Evolutionary conservation across 805 yeast genomes (phyloP).

Genomic region (Ogataea nakhonphanomensis): DNA sequence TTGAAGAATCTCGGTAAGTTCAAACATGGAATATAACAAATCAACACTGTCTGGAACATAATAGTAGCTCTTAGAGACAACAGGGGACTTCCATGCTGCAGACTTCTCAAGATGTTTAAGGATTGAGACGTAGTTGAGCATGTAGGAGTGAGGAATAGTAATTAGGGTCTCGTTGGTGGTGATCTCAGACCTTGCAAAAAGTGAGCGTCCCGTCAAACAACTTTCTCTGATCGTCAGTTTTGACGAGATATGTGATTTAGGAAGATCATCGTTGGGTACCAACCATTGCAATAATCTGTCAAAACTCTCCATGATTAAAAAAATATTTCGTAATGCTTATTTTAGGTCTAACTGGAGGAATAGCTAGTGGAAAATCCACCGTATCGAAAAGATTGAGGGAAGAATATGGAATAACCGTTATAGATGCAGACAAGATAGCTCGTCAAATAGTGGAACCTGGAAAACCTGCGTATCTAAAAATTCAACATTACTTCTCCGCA

Average conservation of each 20-base stretch:
- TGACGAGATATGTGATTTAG: conserved; percentile 33
- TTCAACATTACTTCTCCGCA: conserved; percentile 56
- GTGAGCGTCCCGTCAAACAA: conserved; percentile 58
- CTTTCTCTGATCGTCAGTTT: conserved; percentile 42
- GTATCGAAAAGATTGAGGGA: conserved; percentile 61
- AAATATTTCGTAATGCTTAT: conserved; percentile 58
- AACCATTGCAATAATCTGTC: conserved; percentile 34
- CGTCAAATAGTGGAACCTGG: conserved; percentile 84
- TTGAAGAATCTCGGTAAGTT: conserved; percentile 33
- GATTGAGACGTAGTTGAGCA: conserved; percentile 57
- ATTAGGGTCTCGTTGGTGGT: conserved; percentile 43
- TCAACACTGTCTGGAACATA: conserved; percentile 24
- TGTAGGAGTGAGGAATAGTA: conserved; percentile 52
- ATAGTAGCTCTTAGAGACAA: conserved; percentile 14
- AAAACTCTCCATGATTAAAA: conserved; percentile 15
- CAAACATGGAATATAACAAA: conserved; percentile 16
- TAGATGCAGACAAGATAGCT: conserved; percentile 93
- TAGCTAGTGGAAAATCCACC: conserved; percentile 95
- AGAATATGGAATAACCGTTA: conserved; percentile 51
- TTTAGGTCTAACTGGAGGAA: conserved; percentile 96
- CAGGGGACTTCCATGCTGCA: conserved; percentile 26
- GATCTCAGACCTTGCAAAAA: conserved; percentile 43
- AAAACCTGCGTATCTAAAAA: conserved; percentile 59
- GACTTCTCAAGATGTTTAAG: conserved; percentile 40
- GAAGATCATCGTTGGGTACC: conserved; percentile 5